phyloP scores from a whole-genome alignment of 2,329 filamentous ascomycete species.

The Fusarium agapanthi region DNA sequence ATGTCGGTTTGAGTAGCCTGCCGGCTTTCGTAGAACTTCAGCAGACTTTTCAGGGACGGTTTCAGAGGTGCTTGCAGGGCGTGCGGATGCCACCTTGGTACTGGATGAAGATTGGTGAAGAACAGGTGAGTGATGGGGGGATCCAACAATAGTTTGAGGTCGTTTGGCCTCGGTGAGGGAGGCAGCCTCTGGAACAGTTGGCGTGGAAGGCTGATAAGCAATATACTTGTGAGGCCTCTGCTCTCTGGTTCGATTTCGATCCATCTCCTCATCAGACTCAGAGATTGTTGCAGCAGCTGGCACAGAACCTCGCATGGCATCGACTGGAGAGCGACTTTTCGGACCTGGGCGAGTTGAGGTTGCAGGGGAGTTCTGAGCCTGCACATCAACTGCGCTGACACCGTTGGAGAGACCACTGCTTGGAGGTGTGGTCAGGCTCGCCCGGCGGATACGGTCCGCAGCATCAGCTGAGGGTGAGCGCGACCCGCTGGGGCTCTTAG shows the following conservation, averaged over 20 bases:
- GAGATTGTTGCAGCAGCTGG: conserved; percentile 51
- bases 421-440: conserved; percentile 48
- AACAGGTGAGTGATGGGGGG: conserved; percentile 21
- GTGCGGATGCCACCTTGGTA: conserved; percentile 50
- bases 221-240: conserved; percentile 32
- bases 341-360: conserved; percentile 36
- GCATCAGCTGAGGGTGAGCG: conserved; percentile 58
- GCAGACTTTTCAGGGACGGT: conserved; percentile 42
- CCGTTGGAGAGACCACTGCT: conserved; percentile 49
- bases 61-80: conserved; percentile 42
- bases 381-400: conserved; percentile 53
- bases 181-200: conserved; percentile 37
- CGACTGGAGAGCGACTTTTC: conserved; percentile 45
- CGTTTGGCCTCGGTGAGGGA: conserved; percentile 29
- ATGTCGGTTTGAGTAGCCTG: conserved; percentile 38
- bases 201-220: conserved; percentile 39
- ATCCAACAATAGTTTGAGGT: conserved; percentile 28
- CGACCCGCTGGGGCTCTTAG: conserved; percentile 61
- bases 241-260: conserved; percentile 27
- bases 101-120: conserved; percentile 37
- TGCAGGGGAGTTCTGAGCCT: conserved; percentile 36
- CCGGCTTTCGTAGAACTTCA: conserved; percentile 47
- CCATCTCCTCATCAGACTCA: conserved; percentile 53
- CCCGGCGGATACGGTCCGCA: conserved; percentile 53
- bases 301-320: conserved; percentile 43